Conservation (phyloP, 768 basidiomycete genomes). For the Tulasnella sp. region DNA sequence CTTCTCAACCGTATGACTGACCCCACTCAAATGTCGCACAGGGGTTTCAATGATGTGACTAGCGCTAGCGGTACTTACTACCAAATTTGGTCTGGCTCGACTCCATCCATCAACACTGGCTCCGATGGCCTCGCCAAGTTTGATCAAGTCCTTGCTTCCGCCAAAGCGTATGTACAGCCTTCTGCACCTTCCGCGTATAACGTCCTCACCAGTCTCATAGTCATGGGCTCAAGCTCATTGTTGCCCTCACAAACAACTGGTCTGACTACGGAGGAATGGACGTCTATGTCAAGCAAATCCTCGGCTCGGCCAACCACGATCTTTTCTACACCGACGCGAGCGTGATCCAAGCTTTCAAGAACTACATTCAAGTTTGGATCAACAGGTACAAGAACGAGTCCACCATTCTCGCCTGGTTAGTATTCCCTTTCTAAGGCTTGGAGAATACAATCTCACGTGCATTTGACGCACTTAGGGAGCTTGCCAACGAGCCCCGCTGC, state of each 20-base stretch:
- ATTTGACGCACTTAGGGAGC: conserved; percentile 39
- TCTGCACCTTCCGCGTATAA: not conserved
- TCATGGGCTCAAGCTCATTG: conserved; percentile 52
- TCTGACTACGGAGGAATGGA: conserved; percentile 54
- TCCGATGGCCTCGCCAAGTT: conserved; percentile 39
- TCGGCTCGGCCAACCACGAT: conserved; percentile 36
- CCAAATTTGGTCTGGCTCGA: conserved; percentile 47
- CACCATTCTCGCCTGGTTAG: conserved; percentile 19
- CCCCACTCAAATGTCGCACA: conserved; percentile 20
- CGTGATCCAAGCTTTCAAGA: conserved; percentile 44
- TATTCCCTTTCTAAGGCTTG: not conserved
- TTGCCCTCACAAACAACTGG: conserved; percentile 36
- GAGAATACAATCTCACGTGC: not conserved
- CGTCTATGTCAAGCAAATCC: conserved; percentile 35
- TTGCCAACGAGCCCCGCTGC: conserved; percentile 35
- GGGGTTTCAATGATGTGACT: conserved; percentile 54
- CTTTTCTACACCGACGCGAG: conserved; percentile 51
- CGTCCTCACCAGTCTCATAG: not conserved
- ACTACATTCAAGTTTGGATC: conserved; percentile 45
- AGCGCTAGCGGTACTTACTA: conserved; percentile 43
- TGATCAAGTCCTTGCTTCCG: conserved; percentile 47
- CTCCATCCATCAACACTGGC: conserved; percentile 48
- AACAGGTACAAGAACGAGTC: conserved; percentile 49
- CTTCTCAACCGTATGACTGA: not conserved
- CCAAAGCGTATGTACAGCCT: conserved; percentile 36